Evolutionary conservation across 352 stramenopile species (phyloP).

Genomic region (Globisporangium nodosum): DNA sequence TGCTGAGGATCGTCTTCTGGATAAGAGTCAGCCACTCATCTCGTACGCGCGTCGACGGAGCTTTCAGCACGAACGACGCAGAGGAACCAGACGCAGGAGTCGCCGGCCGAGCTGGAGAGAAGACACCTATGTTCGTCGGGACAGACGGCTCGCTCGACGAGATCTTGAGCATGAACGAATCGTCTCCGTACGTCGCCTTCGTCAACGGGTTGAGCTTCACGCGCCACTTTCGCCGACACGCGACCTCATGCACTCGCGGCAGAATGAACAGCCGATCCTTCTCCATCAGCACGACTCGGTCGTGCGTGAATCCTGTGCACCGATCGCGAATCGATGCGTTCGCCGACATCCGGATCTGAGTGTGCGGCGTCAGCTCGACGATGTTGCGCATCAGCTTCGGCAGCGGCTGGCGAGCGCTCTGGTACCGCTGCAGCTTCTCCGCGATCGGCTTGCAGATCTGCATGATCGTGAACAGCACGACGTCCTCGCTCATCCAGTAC

Average conservation of each 20-base stretch:
- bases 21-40: conserved; percentile 68
- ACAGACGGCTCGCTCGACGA: conserved; percentile 31
- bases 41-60: conserved; percentile 50
- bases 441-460: conserved; percentile 82
- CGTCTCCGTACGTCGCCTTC: conserved; percentile 65
- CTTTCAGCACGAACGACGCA: conserved; percentile 52
- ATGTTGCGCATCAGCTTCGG: conserved; percentile 72
- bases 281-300: conserved; percentile 71
- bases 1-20: conserved; percentile 29
- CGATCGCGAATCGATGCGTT: conserved; percentile 74
- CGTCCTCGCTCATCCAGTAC: conserved; percentile 87
- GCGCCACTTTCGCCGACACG: conserved; percentile 65
- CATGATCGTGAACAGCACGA: conserved; percentile 84
- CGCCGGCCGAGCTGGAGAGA: conserved; percentile 22
- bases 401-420: conserved; percentile 64
- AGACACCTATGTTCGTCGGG: conserved; percentile 8
- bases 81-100: conserved; percentile 16
- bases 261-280: conserved; percentile 66
- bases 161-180: conserved; percentile 79
- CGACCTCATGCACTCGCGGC: conserved; percentile 52
- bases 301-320: conserved; percentile 70
- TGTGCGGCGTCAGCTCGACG: conserved; percentile 74
- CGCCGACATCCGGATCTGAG: conserved; percentile 53
- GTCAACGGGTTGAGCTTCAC: conserved; percentile 45
- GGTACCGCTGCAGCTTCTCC: conserved; percentile 76